Evolutionary conservation across 768 basidiomycete genomes (phyloP).

Genomic region (Amanita subjunquillea): DNA sequence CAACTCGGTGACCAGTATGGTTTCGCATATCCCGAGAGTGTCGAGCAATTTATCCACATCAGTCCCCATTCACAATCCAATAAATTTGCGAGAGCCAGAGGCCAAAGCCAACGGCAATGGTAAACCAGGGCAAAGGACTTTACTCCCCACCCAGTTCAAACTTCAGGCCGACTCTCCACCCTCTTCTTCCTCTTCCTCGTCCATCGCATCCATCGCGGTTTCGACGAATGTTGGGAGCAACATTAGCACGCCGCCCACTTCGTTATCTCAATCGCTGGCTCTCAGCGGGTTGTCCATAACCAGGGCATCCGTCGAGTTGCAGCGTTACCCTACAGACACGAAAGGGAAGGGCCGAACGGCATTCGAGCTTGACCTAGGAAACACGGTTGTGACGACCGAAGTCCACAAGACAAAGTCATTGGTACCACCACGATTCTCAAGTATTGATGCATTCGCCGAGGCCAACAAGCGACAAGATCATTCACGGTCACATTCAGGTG

Average conservation of each 20-base stretch:
- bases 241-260: constrained; percentile 50
- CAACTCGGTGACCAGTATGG: constrained; percentile 21
- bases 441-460: not conserved
- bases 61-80: constrained; percentile 5
- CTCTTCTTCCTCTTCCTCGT: constrained; percentile 44
- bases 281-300: constrained; percentile 30
- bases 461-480: constrained; percentile 13
- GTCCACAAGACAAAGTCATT: not conserved
- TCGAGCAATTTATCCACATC: constrained; percentile 27
- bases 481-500: constrained; percentile 27
- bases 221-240: constrained; percentile 28
- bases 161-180: constrained; percentile 14
- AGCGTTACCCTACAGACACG: constrained; percentile 4
- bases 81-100: not conserved
- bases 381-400: constrained; percentile 20
- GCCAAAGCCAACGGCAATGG: not conserved
- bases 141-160: constrained; percentile 10
- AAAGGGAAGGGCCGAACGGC: constrained; percentile 23
- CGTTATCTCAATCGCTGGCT: constrained; percentile 37
- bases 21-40: constrained; percentile 30
- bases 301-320: constrained; percentile 9
- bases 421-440: not conserved
- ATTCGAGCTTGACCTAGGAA: constrained; percentile 20
- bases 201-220: constrained; percentile 31
- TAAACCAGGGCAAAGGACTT: not conserved